phyloP scores from a whole-genome alignment of 345 rosid genomes.

The Mangifera indica region DNA sequence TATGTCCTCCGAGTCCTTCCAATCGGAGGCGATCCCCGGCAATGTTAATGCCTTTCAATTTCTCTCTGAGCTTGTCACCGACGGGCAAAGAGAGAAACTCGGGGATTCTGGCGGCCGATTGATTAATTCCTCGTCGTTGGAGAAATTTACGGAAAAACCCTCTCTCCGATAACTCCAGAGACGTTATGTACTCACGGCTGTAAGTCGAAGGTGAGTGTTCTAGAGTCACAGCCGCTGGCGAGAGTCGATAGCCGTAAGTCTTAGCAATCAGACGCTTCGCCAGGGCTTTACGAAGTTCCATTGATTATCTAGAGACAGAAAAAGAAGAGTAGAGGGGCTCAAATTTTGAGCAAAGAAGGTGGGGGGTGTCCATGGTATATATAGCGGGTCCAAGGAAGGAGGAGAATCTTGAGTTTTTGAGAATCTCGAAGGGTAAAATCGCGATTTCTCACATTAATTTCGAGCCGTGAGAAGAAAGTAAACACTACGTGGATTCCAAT shows the following conservation, averaged over 20 bases:
- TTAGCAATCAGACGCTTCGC: slow-evolving; percentile 33
- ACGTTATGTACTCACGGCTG: slow-evolving; percentile 40
- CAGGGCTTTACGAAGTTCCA: slow-evolving; percentile 55
- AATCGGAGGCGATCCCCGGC: slow-evolving; percentile 27
- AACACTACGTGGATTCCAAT: neutral
- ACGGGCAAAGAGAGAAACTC: slow-evolving; percentile 46
- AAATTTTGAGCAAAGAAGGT: neutral
- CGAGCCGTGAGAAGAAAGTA: neutral
- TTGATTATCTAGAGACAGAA: slow-evolving; percentile 6
- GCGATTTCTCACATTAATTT: neutral
- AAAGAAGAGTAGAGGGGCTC: neutral
- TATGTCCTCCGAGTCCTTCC: slow-evolving; percentile 14
- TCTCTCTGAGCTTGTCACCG: slow-evolving; percentile 53
- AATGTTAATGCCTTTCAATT: slow-evolving; percentile 25
- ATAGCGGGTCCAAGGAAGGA: slow-evolving; percentile 36
- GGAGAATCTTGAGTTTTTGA: slow-evolving; percentile 24
- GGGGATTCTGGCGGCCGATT: slow-evolving; percentile 19
- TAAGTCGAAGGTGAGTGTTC: slow-evolving; percentile 4
- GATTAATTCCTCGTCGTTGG: slow-evolving; percentile 36
- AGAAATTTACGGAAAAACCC: slow-evolving; percentile 47
- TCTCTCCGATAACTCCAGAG: slow-evolving; percentile 30
- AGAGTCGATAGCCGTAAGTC: slow-evolving; percentile 19
- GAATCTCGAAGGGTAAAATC: neutral
- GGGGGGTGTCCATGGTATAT: slow-evolving; percentile 1
- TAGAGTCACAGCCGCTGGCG: slow-evolving; percentile 22